A percentile compares a stretch with the other conserved stretches of the same genome.
Evolutionary conservation across 768 basidiomycete genomes (phyloP).

Genomic region (Sistotremastrum niveocremeum): DNA sequence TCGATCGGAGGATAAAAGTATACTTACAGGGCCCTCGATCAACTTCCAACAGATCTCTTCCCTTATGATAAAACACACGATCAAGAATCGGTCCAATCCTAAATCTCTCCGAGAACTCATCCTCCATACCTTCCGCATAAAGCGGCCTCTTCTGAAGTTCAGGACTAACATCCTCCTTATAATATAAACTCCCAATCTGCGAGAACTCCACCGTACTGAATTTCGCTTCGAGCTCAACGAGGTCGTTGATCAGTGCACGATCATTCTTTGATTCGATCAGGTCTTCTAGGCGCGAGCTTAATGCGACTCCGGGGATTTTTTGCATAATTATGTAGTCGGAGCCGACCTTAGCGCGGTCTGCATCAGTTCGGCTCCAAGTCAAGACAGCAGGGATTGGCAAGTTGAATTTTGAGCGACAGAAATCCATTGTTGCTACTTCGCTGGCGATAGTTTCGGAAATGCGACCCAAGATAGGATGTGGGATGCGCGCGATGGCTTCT

Average conservation of each 20-base stretch:
- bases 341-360: conserved; percentile 15
- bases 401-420: conserved; percentile 13
- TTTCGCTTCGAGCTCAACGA: conserved; percentile 12
- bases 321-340: conserved; percentile 24
- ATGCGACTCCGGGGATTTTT: conserved; percentile 13
- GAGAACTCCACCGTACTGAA: conserved; percentile 9
- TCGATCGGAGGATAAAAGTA: too few species aligned
- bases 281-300: conserved; percentile 9
- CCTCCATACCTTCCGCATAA: not conserved
- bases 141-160: conserved; percentile 6
- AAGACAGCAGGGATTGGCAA: conserved; percentile 18
- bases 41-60: conserved; percentile 5
- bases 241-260: conserved; percentile 10
- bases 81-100: conserved; percentile 8
- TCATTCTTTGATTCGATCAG: conserved; percentile 2
- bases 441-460: conserved; percentile 19
- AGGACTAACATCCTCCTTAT: conserved; percentile 8
- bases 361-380: conserved; percentile 16
- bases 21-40: conserved; percentile 8
- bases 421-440: conserved; percentile 25
- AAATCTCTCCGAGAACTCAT: conserved; percentile 2
- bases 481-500: conserved; percentile 11
- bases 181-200: conserved; percentile 9
- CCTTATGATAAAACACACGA: conserved; percentile 7
- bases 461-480: conserved; percentile 15